Conservation (phyloP, 2,329 filamentous ascomycete genomes). For the Hypoxylon sp. region DNA sequence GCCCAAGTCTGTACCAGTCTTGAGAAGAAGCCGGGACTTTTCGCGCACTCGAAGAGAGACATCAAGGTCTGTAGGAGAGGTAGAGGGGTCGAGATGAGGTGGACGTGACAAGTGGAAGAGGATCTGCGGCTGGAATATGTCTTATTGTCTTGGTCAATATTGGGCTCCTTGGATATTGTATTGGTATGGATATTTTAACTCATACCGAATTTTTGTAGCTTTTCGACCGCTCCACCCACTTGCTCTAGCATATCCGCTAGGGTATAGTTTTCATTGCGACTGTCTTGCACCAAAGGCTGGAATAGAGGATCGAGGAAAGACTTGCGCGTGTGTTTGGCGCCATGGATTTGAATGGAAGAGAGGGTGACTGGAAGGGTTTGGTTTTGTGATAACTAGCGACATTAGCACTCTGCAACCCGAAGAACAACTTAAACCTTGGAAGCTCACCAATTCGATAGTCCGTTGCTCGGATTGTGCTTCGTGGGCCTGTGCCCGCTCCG, state of each 20-base stretch:
- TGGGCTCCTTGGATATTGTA: conserved; percentile 39
- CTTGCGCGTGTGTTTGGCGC: conserved; percentile 85
- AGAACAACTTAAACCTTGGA: background rate
- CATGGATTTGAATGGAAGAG: conserved; percentile 85
- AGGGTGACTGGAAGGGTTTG: conserved; percentile 89
- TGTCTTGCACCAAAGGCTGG: conserved; percentile 79
- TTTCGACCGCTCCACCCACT: conserved; percentile 58
- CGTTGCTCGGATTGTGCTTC: conserved; percentile 70
- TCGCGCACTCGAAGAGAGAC: conserved; percentile 84
- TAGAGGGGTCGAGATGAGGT: conserved; percentile 75
- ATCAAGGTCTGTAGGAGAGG: conserved; percentile 83
- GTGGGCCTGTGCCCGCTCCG: conserved; percentile 53
- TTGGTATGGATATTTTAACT: conserved; percentile 29
- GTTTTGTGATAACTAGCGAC: conserved; percentile 79
- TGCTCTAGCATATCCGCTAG: conserved; percentile 79
- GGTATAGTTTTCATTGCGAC: conserved; percentile 78
- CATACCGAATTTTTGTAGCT: conserved; percentile 83
- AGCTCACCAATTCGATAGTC: conserved; percentile 74
- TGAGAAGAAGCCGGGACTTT: conserved; percentile 85
- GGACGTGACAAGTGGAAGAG: conserved; percentile 86
- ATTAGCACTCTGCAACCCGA: background rate
- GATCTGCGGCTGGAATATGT: conserved; percentile 88
- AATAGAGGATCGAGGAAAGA: conserved; percentile 88
- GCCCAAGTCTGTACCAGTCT: conserved; percentile 94
- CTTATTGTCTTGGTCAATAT: conserved; percentile 60